Conservation (phyloP, 176 grass and related monocot species). For the Triticum urartu region DNA sequence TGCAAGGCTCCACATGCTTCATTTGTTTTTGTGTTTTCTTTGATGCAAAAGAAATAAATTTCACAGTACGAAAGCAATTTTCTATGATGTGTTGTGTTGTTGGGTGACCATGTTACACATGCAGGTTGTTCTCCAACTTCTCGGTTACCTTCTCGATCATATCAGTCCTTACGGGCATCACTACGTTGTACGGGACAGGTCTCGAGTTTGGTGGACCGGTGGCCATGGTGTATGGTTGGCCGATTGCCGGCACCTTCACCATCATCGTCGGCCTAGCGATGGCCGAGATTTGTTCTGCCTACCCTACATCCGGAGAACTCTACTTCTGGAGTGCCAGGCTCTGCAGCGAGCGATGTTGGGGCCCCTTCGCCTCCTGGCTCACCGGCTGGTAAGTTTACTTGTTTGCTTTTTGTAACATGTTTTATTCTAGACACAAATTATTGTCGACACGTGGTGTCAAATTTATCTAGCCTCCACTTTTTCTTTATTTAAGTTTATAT, state of each 20-base stretch:
- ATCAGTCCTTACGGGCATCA: conserved; percentile 84
- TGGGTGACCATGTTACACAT: too few species aligned
- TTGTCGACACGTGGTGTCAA: too few species aligned
- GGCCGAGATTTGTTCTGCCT: conserved; percentile 93
- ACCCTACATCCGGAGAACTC: conserved; percentile 78
- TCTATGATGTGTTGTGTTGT: too few species aligned
- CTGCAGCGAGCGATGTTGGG: conserved; percentile 45
- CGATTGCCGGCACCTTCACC: conserved; percentile 66
- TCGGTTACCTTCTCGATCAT: conserved; percentile 79
- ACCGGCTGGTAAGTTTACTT: conserved; percentile 62
- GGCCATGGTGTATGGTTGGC: conserved; percentile 79
- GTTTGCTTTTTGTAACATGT: background rate
- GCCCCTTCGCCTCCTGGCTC: conserved; percentile 75
- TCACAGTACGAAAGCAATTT: too few species aligned
- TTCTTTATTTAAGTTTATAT: too few species aligned
- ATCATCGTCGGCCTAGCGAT: conserved; percentile 68
- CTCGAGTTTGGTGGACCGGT: conserved; percentile 70
- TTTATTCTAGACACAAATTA: too few species aligned
- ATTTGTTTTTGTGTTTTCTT: background rate
- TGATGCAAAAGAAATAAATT: background rate
- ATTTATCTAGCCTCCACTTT: too few species aligned
- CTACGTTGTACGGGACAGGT: conserved; percentile 73
- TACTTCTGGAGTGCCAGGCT: conserved; percentile 91
- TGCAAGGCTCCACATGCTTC: background rate
- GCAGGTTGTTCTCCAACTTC: conserved; percentile 73